Evolutionary conservation across 805 yeast genomes (phyloP), one percentile per base, ranked within the genome.

Genomic region (Starmerella scarabaei): DNA sequence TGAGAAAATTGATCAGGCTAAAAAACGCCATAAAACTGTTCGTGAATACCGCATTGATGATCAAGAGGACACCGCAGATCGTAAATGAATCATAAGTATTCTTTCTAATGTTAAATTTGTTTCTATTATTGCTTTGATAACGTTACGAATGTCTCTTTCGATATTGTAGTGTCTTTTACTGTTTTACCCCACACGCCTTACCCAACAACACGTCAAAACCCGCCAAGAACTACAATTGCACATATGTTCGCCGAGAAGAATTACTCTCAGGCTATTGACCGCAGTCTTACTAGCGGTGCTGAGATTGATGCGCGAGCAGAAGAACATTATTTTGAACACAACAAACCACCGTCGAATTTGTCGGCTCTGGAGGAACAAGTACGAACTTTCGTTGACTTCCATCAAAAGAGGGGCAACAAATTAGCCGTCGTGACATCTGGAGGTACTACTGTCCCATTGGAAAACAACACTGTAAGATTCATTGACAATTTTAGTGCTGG

Each of bases 401-500:
- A 84, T 53, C 48, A 57, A 11, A 27, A 31, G 9, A 42, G 49
- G 2, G 50, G 56, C 28, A 54, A 67, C 3, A 72, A 68, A 35
- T 71, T 88, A 12, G 97, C 75, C 0, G 63, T 88, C 33, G 93
- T 88, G 3, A 91, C 98, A 0, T 76, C 88, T 7, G 99, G 99
- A 19, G 99, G 99, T 18, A 91, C 98, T 1, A 88, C 96, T 0
- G 99, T 91, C 0, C 99, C 99, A 0, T 65, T 91, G 49, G 99
- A 91, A 55, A 86, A 85, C 60, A 91, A 91, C 56, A 91, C 98
- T 0, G 99, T 91, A 5, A 64, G 99, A 38, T 91, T 91, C 60
- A 85, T 91, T 53, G 99, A 91, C 61, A 91, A 91, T 56, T 91
- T 91, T 59, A 77, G 91, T 48, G 97, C 97, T 19, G 99, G 99